Evolutionary conservation across 2,329 filamentous ascomycete genomes (phyloP), one percentile per base, ranked within the genome.

Genomic region (Xylariaceae sp.): DNA sequence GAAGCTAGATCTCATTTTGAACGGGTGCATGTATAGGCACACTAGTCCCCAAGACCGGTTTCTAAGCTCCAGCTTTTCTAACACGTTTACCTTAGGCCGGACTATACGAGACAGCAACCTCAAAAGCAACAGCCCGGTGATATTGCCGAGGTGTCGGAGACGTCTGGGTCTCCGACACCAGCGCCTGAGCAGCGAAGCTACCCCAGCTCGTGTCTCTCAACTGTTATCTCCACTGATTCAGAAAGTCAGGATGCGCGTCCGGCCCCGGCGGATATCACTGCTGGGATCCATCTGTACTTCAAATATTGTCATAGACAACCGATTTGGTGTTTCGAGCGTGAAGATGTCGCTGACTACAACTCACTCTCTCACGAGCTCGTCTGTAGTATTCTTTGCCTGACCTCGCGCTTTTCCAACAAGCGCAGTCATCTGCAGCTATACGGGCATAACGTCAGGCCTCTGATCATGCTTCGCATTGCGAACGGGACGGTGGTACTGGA

Each of bases 261-360:
- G 11, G 46, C 50, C 8, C 50, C 47, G n/a, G 50, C 50, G 8
- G 58, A 60, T 54, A 54, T 56, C 26, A 51, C 58, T 37, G 47
- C 49, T 29, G 55, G 58, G 29, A 44, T 60, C 37, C 58, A 55
- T 49, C 53, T 58, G 3, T 60, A 60, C 27, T 60, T 60, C 53
- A 60, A 52, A 37, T 58, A 58, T 47, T 60, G 58, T 42, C 58
- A 60, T 51, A 60, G 58, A 34, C 58, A 60, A 30, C 58, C 58
- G 31, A 58, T 60, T 12, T 60, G 58, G 58, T 60, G 58, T 42
- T 60, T 60, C 27, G 58, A 60, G 31, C 58, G 56, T 29, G 53
- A 60, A 47, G 58, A 60, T 40, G 56, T 60, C 31, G 51, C 8
- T 8, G 51, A 60, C 41, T 56, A 58, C 35, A 52, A 46, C 50